phyloP scores from a whole-genome alignment of 441 rosid genomes.

The Populus hybrid region DNA sequence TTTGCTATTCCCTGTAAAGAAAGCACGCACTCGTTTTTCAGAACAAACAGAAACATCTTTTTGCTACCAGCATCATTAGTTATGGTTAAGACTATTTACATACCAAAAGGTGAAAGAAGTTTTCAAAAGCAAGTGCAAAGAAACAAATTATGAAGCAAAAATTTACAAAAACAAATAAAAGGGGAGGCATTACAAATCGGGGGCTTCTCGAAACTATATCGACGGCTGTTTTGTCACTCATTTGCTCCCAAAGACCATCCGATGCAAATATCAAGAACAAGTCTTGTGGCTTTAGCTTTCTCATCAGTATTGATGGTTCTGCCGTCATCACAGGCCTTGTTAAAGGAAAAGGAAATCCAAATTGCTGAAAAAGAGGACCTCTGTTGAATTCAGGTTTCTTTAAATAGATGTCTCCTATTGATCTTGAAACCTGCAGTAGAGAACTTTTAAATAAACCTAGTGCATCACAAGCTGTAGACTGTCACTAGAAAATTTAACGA shows the following conservation, averaged over 20 bases:
- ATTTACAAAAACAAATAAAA: constrained; percentile 1
- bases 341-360: constrained; percentile 36
- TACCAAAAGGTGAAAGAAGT: not conserved
- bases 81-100: not conserved
- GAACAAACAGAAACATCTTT: not conserved
- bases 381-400: constrained; percentile 57
- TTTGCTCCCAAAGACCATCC: constrained; percentile 77
- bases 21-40: not conserved
- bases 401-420: constrained; percentile 65
- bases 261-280: constrained; percentile 64
- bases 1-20: constrained; percentile 52
- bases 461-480: not conserved
- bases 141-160: not conserved
- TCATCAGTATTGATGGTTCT: constrained; percentile 49
- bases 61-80: not conserved
- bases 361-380: constrained; percentile 35
- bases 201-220: constrained; percentile 48
- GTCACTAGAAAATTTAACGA: not conserved
- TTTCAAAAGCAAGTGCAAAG: not conserved
- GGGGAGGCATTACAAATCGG: constrained; percentile 37
- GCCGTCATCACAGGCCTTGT: constrained; percentile 55
- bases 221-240: constrained; percentile 54
- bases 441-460: not conserved
- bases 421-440: constrained; percentile 55
- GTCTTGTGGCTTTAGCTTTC: constrained; percentile 43